Evolutionary conservation across 2,329 filamentous ascomycete species (phyloP).

Genomic region (Botryotinia narcissicola): DNA sequence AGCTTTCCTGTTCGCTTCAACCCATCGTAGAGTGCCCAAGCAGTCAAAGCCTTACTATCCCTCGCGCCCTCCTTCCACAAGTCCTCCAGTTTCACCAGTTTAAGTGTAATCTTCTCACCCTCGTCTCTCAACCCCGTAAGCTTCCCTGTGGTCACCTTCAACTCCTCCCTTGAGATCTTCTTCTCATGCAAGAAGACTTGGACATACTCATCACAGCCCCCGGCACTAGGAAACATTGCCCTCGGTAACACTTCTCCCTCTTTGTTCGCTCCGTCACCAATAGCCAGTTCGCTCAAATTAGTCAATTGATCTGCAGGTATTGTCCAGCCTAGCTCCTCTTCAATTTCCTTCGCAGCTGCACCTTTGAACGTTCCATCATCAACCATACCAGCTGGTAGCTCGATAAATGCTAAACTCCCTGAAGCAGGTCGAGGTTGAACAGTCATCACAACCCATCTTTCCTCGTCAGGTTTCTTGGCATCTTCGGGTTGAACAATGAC

Average conservation of each 20-base stretch:
- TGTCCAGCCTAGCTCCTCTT: conserved; percentile 57
- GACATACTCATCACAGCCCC: conserved; percentile 60
- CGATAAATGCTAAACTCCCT: conserved; percentile 53
- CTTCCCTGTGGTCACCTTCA: conserved; percentile 55
- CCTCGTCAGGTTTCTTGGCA: conserved; percentile 38
- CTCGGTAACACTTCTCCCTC: conserved; percentile 40
- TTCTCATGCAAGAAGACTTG: conserved; percentile 58
- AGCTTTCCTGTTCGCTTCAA: conserved; percentile 43
- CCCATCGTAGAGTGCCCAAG: conserved; percentile 58
- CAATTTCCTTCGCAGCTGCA: conserved; percentile 57
- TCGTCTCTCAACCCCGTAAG: conserved; percentile 56
- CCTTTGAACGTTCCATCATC: conserved; percentile 56
- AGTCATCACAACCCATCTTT: conserved; percentile 57
- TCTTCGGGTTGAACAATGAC: conserved; percentile 48
- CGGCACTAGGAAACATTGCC: conserved; percentile 57
- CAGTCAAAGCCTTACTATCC: conserved; percentile 59
- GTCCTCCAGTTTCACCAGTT: conserved; percentile 54
- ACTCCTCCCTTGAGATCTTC: conserved; percentile 48
- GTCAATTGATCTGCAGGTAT: conserved; percentile 51
- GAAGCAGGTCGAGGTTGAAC: conserved; percentile 58
- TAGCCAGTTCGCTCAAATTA: conserved; percentile 54
- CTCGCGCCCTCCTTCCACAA: conserved; percentile 57
- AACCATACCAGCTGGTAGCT: conserved; percentile 60
- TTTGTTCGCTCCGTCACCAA: conserved; percentile 44
- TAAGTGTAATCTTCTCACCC: conserved; percentile 62